A percentile compares a stretch with the other conserved stretches of the same genome.
phyloP scores from a whole-genome alignment of 2,329 filamentous ascomycete genomes.

The Pestalotiopsis fici region DNA sequence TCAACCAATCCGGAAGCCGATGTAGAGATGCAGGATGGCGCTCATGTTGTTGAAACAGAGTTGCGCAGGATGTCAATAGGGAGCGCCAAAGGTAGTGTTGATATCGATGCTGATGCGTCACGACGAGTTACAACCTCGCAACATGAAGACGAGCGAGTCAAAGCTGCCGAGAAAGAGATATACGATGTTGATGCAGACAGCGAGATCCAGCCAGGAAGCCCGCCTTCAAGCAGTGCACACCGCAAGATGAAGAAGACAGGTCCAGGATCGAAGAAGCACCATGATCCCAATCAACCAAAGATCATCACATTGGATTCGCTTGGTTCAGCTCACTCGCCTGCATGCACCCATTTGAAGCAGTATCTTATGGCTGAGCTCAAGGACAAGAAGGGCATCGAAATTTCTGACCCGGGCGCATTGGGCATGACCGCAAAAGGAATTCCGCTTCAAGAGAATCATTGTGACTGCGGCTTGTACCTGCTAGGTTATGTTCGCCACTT shows the following conservation, averaged over 20 bases:
- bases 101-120: background rate
- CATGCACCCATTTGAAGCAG: conserved; percentile 69
- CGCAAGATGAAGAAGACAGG: conserved; percentile 34
- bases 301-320: conserved; percentile 91
- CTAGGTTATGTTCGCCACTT: conserved; percentile 85
- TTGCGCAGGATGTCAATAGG: conserved; percentile 6
- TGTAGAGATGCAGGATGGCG: background rate
- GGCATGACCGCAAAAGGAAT: conserved; percentile 74
- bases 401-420: conserved; percentile 21
- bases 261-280: conserved; percentile 36
- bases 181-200: background rate
- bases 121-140: background rate
- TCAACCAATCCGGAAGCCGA: background rate
- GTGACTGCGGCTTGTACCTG: conserved; percentile 87
- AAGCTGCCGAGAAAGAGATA: background rate
- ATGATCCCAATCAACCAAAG: conserved; percentile 56
- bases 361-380: conserved; percentile 77
- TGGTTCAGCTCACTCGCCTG: conserved; percentile 61
- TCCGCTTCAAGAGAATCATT: conserved; percentile 80
- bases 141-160: background rate
- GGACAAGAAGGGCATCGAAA: conserved; percentile 51
- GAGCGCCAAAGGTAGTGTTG: background rate
- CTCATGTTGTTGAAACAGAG: background rate
- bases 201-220: background rate
- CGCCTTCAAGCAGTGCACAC: background rate